These are phyloP conservation scores for Entoloma clypeatum DNA, from an alignment of 1,284 basidiomycete genomes.

Conservation along the genomic window DNA sequence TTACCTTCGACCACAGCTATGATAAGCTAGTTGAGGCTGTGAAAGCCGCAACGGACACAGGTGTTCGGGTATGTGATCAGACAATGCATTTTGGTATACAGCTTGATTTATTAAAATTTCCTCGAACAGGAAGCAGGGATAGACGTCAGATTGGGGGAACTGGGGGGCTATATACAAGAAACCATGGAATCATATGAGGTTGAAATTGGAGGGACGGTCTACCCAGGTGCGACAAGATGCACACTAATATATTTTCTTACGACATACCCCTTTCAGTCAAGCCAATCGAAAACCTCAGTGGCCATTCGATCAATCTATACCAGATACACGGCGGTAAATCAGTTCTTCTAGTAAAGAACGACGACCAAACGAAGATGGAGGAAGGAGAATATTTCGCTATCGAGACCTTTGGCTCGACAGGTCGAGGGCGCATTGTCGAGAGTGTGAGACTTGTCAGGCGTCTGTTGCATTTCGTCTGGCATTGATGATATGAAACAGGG, in stretches of 20 bases:
- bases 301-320: constrained; percentile 88
- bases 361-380: constrained; percentile 95
- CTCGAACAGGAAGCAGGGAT: constrained; percentile 86
- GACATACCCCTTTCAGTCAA: constrained; percentile 57
- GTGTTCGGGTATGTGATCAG: constrained; percentile 60
- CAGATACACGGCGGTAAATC: constrained; percentile 90
- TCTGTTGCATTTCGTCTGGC: not conserved
- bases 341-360: constrained; percentile 86
- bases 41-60: constrained; percentile 90
- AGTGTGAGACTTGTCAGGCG: constrained; percentile 44
- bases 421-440: constrained; percentile 91
- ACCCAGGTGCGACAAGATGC: constrained; percentile 72
- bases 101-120: constrained; percentile 2
- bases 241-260: not conserved
- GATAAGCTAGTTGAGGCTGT: constrained; percentile 89
- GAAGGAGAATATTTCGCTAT: constrained; percentile 99
- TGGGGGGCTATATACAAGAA: constrained; percentile 93
- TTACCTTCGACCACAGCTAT: constrained; percentile 88
- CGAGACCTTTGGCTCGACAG: constrained; percentile 97
- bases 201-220: constrained; percentile 80
- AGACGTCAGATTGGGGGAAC: constrained; percentile 90
- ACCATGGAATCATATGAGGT: constrained; percentile 99
- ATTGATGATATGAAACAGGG: constrained; percentile 48
- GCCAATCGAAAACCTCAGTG: constrained; percentile 86
- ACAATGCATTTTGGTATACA: not conserved